Percentiles rank a stretch among this genome's conserved stretches.
phyloP scores from a whole-genome alignment of 331 rosid genomes.

The Prunus yedoensis region DNA sequence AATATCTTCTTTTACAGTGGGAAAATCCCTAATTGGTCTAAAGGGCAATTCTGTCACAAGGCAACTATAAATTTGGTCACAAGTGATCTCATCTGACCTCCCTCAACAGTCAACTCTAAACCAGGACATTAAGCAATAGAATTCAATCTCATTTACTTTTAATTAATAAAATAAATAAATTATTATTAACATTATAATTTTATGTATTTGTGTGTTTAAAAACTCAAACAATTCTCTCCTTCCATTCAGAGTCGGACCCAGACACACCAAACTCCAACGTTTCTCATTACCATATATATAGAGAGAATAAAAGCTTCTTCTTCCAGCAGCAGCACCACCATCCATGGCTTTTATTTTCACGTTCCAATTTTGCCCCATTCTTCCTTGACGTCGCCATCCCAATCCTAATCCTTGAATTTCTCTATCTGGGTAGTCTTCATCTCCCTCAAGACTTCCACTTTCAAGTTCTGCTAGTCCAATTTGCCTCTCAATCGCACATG shows the following conservation, averaged over 20 bases:
- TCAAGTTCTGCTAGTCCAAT: slow-evolving; percentile 14
- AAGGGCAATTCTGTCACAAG: neutral
- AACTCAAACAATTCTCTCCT: neutral
- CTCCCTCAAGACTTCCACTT: slow-evolving; percentile 21
- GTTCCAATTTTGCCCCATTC: slow-evolving; percentile 12
- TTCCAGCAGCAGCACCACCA: neutral
- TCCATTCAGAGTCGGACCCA: neutral
- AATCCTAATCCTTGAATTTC: slow-evolving; percentile 7
- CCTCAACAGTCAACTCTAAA: neutral
- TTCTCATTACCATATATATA: neutral
- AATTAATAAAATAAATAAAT: neutral
- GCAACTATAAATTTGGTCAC: neutral
- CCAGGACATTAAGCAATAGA: neutral
- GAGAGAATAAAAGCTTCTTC: neutral
- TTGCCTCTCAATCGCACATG: slow-evolving; percentile 40
- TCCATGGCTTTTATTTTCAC: slow-evolving; percentile 21
- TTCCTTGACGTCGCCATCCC: slow-evolving; percentile 15
- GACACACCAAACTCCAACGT: neutral
- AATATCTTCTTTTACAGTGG: neutral
- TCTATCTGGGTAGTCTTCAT: slow-evolving; percentile 36
- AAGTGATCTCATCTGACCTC: neutral
- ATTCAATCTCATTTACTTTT: neutral
- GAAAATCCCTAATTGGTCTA: neutral
- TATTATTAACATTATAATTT: neutral
- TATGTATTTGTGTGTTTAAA: neutral